Evolutionary conservation across 2,329 filamentous ascomycete genomes (phyloP).

Genomic region (Colletotrichum sp.): DNA sequence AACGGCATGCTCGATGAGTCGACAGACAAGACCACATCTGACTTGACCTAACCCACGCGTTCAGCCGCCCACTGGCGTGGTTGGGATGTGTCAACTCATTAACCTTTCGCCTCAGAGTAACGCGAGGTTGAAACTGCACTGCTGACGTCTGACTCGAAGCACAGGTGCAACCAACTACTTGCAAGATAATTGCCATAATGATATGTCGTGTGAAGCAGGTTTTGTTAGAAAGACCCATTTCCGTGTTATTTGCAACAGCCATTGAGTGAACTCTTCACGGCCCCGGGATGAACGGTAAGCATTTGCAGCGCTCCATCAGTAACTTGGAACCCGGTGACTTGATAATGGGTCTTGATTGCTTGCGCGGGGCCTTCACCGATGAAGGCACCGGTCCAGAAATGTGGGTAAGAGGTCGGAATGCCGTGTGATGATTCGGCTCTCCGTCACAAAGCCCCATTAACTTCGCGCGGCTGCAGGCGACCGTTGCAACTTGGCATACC

Average conservation of each 20-base stretch:
- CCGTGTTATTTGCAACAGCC: not conserved
- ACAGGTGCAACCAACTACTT: not conserved
- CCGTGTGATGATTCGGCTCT: not conserved
- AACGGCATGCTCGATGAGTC: not conserved
- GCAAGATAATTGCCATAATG: not conserved
- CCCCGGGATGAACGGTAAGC: not conserved
- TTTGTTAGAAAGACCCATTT: not conserved
- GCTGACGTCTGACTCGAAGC: not conserved
- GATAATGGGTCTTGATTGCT: not conserved
- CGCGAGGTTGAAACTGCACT: not conserved
- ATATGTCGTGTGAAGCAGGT: not conserved
- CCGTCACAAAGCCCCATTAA: conserved; percentile 6
- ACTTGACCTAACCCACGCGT: not conserved
- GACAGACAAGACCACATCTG: not conserved
- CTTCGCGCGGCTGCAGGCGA: conserved; percentile 15
- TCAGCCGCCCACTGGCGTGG: not conserved
- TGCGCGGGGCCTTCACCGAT: conserved; percentile 6
- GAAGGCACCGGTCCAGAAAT: not conserved
- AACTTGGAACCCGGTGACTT: not conserved
- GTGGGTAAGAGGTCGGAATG: conserved; percentile 1
- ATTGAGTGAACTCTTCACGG: not conserved
- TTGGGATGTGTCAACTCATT: not conserved
- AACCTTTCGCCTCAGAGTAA: conserved; percentile 5
- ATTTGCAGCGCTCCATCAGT: not conserved
- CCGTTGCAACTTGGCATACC: conserved; percentile 18